Evolutionary conservation across 192 early-diverging fungal species (phyloP).

Genomic region (Umbelopsis isabellina): DNA sequence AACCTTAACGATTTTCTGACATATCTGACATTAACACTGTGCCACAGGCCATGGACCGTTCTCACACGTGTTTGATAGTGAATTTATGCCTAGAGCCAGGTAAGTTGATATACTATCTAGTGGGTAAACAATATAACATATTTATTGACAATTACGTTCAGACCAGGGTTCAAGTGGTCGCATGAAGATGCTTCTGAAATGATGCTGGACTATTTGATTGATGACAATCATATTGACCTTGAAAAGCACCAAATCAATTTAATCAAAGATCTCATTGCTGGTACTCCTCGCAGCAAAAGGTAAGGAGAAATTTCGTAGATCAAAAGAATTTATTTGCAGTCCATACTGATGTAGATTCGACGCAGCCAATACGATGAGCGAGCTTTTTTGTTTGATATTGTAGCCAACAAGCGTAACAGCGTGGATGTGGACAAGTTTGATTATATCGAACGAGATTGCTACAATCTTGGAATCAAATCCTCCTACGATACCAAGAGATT

Average conservation of each 20-base stretch:
- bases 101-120: neutral
- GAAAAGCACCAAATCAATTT: conserved; percentile 59
- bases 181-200: conserved; percentile 83
- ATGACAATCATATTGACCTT: conserved; percentile 73
- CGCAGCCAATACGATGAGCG: conserved; percentile 44
- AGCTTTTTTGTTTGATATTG: conserved; percentile 92
- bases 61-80: conserved; percentile 93
- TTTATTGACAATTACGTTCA: neutral
- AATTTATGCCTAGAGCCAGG: conserved; percentile 75
- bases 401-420: conserved; percentile 92
- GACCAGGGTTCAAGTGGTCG: conserved; percentile 60
- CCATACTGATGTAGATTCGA: neutral
- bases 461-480: conserved; percentile 71
- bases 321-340: neutral
- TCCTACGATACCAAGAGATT: conserved; percentile 61
- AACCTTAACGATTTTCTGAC: conserved; percentile 3
- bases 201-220: conserved; percentile 84
- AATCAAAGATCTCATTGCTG: conserved; percentile 77
- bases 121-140: neutral
- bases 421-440: conserved; percentile 96
- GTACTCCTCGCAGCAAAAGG: conserved; percentile 50
- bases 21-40: neutral
- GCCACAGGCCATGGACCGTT: conserved; percentile 89
- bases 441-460: conserved; percentile 78
- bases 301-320: conserved; percentile 12